Evolutionary conservation across 257 asterid species (phyloP).

Genomic region (Rhazya stricta): DNA sequence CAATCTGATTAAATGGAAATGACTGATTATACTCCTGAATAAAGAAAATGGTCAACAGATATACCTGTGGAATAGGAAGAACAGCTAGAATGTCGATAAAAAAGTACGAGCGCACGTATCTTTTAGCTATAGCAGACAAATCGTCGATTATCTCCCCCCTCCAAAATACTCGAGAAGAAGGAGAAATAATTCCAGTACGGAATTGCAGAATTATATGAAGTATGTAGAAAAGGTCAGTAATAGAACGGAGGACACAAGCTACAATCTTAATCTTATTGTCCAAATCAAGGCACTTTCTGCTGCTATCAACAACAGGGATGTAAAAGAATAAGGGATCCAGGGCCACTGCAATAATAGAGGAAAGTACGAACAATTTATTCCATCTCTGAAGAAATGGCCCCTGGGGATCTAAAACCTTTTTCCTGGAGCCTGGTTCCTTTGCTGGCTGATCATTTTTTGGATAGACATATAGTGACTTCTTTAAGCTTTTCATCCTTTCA

Average conservation of each 20-base stretch:
- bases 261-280: conserved; percentile 35
- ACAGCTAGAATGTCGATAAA: conserved; percentile 47
- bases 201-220: conserved; percentile 56
- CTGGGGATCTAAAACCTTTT: conserved; percentile 46
- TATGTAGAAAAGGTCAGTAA: conserved; percentile 47
- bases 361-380: conserved; percentile 50
- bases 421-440: conserved; percentile 14
- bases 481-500: conserved; percentile 29
- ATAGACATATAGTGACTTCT: conserved; percentile 15
- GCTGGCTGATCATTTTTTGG: conserved; percentile 14
- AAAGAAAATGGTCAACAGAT: background rate
- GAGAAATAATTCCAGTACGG: conserved; percentile 55
- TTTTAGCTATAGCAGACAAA: conserved; percentile 45
- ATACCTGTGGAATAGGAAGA: conserved; percentile 74
- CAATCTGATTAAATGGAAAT: conserved; percentile 2
- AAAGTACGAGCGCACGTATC: conserved; percentile 50
- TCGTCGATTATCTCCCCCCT: conserved; percentile 59
- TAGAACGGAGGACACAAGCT: conserved; percentile 52
- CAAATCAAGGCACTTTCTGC: conserved; percentile 35
- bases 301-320: conserved; percentile 41
- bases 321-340: conserved; percentile 68
- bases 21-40: background rate
- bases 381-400: conserved; percentile 45
- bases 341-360: conserved; percentile 44
- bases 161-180: conserved; percentile 54